Evolutionary conservation across 1,284 basidiomycete species (phyloP), one percentile per base, ranked within the genome.

Genomic region (Apiotrichum gamsii): DNA sequence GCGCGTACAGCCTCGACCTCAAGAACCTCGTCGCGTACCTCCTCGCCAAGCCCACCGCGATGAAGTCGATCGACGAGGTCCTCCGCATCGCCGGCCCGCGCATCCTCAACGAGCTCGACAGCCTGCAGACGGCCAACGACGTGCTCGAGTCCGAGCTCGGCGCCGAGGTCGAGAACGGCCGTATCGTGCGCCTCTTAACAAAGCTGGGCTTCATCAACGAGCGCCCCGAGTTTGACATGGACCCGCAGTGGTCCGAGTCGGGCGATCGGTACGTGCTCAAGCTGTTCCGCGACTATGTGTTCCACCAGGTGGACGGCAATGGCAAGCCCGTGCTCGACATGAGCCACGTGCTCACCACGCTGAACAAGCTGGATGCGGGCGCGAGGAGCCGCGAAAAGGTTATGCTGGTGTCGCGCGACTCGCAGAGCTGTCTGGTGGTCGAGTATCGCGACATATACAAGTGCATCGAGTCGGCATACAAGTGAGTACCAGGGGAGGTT

Each of bases 181-280:
- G 95, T 29, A 77, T 98, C n/a, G 86, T 96, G 21, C 80, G 95
- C 37, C 73, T 98, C 46, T 75, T 98, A 54, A 85, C 84, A 74
- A 98, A 98, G 74, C 85, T 99, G 61, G 89, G 90, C 1, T 97
- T 97, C 72, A 96, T 99, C 75, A 96, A 97, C 70, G 95, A 99
- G 69, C 80, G 95, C 15, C 94, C 94, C 10, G 94, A 97, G 87
- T 97, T 97, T 63, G 89, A 94, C 42, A 84, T 88, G 44, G 94
- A 97, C 65, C 82, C 89, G 2, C 80, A 91, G 10, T 98, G 94
- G 94, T 91, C 91, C 8, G 95, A 98, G 69, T 96, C 94, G 2
- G 95, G 95, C 13, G 95, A 99, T 66, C 79, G 93, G 34, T 98
- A 99, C 69, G 90, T 98, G 62, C 81, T 98, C 77, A 96, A 95